These are phyloP conservation scores for Teratosphaeria gauchensis DNA, from an alignment of 2,329 filamentous ascomycete genomes.

Conservation along the genomic window DNA sequence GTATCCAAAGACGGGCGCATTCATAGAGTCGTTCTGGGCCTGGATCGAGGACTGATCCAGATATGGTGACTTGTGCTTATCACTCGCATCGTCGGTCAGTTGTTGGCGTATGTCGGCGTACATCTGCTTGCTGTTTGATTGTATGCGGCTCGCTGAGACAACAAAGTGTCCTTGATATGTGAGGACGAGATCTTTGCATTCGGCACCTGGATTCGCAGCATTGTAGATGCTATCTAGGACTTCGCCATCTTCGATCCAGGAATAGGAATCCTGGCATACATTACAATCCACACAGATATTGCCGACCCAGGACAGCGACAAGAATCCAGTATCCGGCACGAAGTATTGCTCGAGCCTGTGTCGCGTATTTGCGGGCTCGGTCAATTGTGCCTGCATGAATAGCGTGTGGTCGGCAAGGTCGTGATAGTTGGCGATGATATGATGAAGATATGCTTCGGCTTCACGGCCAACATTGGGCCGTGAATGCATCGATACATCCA, in stretches of 20 bases:
- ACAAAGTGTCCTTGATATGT: slow-evolving; percentile 42
- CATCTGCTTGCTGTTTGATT: slow-evolving; percentile 25
- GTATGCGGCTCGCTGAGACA: slow-evolving; percentile 34
- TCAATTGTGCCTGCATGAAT: slow-evolving; percentile 39
- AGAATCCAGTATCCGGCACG: slow-evolving; percentile 28
- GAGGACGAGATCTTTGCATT: slow-evolving; percentile 23
- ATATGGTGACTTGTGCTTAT: slow-evolving; percentile 16
- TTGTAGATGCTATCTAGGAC: slow-evolving; percentile 30
- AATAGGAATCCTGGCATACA: slow-evolving; percentile 30
- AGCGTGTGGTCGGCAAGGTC: slow-evolving; percentile 36
- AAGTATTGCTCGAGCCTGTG: slow-evolving; percentile 32
- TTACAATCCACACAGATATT: slow-evolving; percentile 29
- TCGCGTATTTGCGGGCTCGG: slow-evolving; percentile 25
- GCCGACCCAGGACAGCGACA: slow-evolving; percentile 34
- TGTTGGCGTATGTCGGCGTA: slow-evolving; percentile 25
- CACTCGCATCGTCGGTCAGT: slow-evolving; percentile 20
- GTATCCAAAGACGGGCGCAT: slow-evolving; percentile 25
- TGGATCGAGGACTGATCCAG: background rate
- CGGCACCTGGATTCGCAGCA: slow-evolving; percentile 13
- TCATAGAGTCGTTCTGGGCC: slow-evolving; percentile 15
- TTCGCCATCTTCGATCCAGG: slow-evolving; percentile 31
- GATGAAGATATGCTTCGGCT: slow-evolving; percentile 37
- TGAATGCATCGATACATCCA: background rate
- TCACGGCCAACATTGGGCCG: slow-evolving; percentile 36
- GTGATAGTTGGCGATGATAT: slow-evolving; percentile 37